These are phyloP conservation scores for Akanthomyces muscarius DNA, from an alignment of 2,329 filamentous ascomycete genomes.

Conservation along the genomic window DNA sequence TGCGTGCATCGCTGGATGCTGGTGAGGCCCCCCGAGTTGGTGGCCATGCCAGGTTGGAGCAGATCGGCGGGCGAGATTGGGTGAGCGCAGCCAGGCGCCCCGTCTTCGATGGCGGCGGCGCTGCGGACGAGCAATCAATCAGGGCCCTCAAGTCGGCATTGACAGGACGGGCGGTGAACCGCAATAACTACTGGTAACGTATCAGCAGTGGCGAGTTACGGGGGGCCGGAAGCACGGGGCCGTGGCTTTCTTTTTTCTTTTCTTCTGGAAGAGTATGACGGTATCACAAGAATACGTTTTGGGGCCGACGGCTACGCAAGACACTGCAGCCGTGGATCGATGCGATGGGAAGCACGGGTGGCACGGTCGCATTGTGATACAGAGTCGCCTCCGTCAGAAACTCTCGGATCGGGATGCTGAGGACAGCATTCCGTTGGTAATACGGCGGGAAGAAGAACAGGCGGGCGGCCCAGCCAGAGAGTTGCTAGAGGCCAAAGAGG, in stretches of 20 bases:
- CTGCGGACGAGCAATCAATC: background rate
- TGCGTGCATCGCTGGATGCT: background rate
- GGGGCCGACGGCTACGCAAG: background rate
- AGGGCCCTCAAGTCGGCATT: background rate
- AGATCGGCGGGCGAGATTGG: background rate
- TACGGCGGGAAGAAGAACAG: background rate
- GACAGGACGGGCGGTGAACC: background rate
- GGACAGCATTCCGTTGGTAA: background rate
- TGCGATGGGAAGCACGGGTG: background rate
- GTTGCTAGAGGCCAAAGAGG: background rate
- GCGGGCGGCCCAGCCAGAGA: background rate
- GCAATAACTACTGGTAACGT: background rate
- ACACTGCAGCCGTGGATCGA: background rate
- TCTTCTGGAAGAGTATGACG: background rate
- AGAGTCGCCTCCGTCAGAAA: background rate
- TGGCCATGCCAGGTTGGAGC: background rate
- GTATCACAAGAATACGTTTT: background rate
- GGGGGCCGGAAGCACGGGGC: background rate
- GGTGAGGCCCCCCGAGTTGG: background rate
- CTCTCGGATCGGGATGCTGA: background rate
- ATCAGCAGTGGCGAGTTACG: background rate
- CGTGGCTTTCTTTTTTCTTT: background rate
- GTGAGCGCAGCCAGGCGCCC: background rate
- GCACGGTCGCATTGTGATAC: background rate
- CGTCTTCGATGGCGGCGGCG: background rate